Evolutionary conservation across 352 stramenopile species (phyloP).

Genomic region (Pythium plurisporium): DNA sequence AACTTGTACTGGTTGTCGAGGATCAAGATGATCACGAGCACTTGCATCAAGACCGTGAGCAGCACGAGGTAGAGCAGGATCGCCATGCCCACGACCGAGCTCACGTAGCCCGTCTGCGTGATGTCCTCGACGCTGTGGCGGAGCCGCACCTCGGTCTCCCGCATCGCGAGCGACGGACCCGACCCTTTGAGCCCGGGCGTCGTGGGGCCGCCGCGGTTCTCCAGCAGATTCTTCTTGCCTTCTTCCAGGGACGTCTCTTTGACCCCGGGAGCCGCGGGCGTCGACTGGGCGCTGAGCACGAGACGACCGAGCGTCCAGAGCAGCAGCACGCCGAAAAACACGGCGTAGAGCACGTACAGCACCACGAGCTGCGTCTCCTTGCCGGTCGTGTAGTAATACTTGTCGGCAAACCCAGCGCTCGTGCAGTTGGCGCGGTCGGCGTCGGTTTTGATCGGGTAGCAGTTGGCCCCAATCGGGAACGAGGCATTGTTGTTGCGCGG

Average conservation of each 20-base stretch:
- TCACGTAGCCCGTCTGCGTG: slow-evolving; percentile 17
- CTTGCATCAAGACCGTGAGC: slow-evolving; percentile 24
- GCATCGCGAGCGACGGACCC: slow-evolving; percentile 19
- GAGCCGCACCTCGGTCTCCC: slow-evolving; percentile 22
- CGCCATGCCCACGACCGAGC: slow-evolving; percentile 9
- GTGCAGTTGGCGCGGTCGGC: not conserved
- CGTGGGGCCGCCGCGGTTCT: slow-evolving; percentile 23
- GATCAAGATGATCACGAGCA: slow-evolving; percentile 22
- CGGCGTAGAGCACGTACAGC: slow-evolving; percentile 24
- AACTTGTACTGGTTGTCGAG: slow-evolving; percentile 25
- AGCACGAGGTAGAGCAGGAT: slow-evolving; percentile 17
- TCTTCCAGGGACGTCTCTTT: slow-evolving; percentile 13
- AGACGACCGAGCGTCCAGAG: slow-evolving; percentile 13
- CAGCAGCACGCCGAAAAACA: slow-evolving; percentile 17
- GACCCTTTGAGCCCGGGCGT: slow-evolving; percentile 14
- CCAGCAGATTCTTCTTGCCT: slow-evolving; percentile 24
- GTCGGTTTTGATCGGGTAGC: slow-evolving; percentile 3
- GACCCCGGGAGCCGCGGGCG: not conserved
- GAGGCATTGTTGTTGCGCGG: slow-evolving; percentile 27
- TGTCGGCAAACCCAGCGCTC: slow-evolving; percentile 3
- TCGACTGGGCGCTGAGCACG: not conserved
- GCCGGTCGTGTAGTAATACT: slow-evolving; percentile 22
- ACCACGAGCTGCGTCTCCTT: slow-evolving; percentile 19
- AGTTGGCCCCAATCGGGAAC: slow-evolving; percentile 18
- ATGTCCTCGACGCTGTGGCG: slow-evolving; percentile 25